Percentiles rank a stretch among this genome's conserved stretches.
Evolutionary conservation across 345 rosid genomes (phyloP).

Genomic region (Corchorus capsularis): DNA sequence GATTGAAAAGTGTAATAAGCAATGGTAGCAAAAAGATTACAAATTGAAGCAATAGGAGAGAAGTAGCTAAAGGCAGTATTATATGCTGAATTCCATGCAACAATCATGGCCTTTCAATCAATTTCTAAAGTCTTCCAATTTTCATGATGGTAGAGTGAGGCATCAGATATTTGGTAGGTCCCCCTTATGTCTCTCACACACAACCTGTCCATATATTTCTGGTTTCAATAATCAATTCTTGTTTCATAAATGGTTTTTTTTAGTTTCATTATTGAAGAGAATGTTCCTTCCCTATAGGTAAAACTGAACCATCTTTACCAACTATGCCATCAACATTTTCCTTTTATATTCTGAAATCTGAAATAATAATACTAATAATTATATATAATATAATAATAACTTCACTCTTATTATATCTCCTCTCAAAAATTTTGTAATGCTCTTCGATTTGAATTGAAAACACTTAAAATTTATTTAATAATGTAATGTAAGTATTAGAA

Average conservation of each 20-base stretch:
- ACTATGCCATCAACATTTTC: conserved; percentile 8
- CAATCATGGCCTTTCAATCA: conserved; percentile 80
- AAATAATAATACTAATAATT: background rate
- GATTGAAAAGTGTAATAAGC: conserved; percentile 56
- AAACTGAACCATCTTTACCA: conserved; percentile 50
- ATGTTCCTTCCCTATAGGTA: conserved; percentile 21
- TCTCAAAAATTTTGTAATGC: no score
- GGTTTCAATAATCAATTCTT: background rate
- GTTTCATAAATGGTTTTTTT: background rate
- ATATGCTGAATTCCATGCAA: conserved; percentile 86
- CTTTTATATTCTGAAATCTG: background rate
- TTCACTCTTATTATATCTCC: no score
- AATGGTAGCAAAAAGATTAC: conserved; percentile 32
- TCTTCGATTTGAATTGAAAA: no score
- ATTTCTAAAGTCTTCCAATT: conserved; percentile 54
- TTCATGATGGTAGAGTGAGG: conserved; percentile 79
- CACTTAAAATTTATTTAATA: no score
- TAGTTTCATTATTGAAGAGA: background rate
- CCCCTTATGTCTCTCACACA: conserved; percentile 49
- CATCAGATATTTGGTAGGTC: conserved; percentile 61
- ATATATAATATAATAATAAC: background rate
- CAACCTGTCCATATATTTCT: conserved; percentile 18
- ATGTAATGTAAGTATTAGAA: no score
- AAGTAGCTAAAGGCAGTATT: conserved; percentile 34
- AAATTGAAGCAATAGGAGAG: conserved; percentile 50